Evolutionary conservation across 192 early-diverging fungal species (phyloP).

Genomic region (Coemansia sp.): DNA sequence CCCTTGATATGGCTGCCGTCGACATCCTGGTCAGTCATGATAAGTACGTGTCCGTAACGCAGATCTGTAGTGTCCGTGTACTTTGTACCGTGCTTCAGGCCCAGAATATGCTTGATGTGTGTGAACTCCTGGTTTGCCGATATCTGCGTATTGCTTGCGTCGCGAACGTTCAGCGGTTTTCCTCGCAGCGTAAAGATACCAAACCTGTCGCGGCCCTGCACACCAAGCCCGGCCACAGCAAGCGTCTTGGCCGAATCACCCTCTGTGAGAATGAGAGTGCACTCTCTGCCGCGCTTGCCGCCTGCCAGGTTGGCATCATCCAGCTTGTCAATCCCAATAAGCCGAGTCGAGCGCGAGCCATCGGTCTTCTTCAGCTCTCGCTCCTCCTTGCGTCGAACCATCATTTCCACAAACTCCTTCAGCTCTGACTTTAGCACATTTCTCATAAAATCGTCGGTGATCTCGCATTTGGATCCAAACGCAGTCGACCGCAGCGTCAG

Average conservation of each 20-base stretch:
- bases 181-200: conserved; percentile 96
- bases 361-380: conserved; percentile 87
- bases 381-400: conserved; percentile 69
- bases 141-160: conserved; percentile 70
- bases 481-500: conserved; percentile 74
- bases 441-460: conserved; percentile 79
- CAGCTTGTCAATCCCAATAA: conserved; percentile 82
- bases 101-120: conserved; percentile 90
- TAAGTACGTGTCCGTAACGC: conserved; percentile 94
- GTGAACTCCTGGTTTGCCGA: conserved; percentile 82
- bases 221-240: conserved; percentile 80
- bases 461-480: conserved; percentile 80
- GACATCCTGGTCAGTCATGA: conserved; percentile 99
- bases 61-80: conserved; percentile 74
- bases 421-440: conserved; percentile 84
- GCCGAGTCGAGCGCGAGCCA: conserved; percentile 65
- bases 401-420: conserved; percentile 74
- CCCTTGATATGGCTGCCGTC: conserved; percentile 98
- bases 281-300: conserved; percentile 64
- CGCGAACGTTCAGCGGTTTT: conserved; percentile 96
- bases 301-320: conserved; percentile 96
- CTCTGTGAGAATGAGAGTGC: conserved; percentile 96
- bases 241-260: conserved; percentile 94
- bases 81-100: conserved; percentile 80
- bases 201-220: conserved; percentile 85